Conservation (phyloP, 352 stramenopile genomes). For the Phytopythium montanum region DNA sequence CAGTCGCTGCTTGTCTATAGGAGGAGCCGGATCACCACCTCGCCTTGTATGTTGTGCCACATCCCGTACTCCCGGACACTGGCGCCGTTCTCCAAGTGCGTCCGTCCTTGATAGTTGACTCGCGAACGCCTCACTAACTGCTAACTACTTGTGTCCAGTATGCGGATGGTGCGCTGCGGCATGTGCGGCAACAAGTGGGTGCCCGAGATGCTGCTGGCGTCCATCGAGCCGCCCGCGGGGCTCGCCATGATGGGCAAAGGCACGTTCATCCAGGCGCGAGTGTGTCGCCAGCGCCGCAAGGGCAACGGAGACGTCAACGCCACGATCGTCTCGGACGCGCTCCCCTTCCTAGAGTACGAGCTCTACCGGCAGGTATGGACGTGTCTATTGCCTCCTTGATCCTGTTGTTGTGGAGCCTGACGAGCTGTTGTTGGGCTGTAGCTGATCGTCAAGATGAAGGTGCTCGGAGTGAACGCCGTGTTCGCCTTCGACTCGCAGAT, state of each 20-base stretch:
- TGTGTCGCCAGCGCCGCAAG: slow-evolving; percentile 92
- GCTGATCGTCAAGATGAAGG: slow-evolving; percentile 88
- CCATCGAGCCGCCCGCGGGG: slow-evolving; percentile 79
- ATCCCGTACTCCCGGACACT: slow-evolving; percentile 95
- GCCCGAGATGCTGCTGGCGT: slow-evolving; percentile 92
- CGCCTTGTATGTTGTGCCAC: slow-evolving; percentile 94
- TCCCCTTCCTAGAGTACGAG: slow-evolving; percentile 98
- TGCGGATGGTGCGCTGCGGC: slow-evolving; percentile 96
- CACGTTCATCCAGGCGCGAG: slow-evolving; percentile 94
- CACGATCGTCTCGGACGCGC: slow-evolving; percentile 93
- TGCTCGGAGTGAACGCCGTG: slow-evolving; percentile 95
- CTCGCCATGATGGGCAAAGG: slow-evolving; percentile 89
- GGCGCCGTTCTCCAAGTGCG: slow-evolving; percentile 94
- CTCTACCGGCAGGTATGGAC: slow-evolving; percentile 94
- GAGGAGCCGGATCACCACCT: slow-evolving; percentile 43
- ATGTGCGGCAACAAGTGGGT: slow-evolving; percentile 98
- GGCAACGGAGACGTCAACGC: slow-evolving; percentile 94
- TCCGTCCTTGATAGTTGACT: background rate
- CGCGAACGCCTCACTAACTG: background rate
- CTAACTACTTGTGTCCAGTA: slow-evolving; percentile 36
- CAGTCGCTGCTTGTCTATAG: slow-evolving; percentile 15
- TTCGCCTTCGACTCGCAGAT: slow-evolving; percentile 94
- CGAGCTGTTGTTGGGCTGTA: slow-evolving; percentile 18
- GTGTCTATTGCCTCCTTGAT: background rate
- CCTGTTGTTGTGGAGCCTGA: background rate